Evolutionary conservation across 768 basidiomycete genomes (phyloP).

Genomic region (Boletus barrowsii): DNA sequence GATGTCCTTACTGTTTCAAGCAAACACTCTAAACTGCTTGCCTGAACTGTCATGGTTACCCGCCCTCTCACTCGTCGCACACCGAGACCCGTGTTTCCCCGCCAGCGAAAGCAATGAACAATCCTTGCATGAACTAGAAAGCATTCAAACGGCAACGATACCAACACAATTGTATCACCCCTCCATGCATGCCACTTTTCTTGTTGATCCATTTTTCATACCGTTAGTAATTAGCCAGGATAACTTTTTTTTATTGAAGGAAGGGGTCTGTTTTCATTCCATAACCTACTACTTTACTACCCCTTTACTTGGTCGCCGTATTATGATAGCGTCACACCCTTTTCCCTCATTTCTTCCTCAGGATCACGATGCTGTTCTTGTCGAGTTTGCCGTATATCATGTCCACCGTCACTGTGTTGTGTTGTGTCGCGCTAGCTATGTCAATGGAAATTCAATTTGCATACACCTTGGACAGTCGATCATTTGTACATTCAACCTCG

Average conservation of each 20-base stretch:
- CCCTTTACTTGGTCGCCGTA: constrained; percentile 8
- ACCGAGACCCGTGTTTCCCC: constrained; percentile 5
- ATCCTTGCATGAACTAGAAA: constrained; percentile 28
- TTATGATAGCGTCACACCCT: background rate
- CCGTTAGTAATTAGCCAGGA: background rate
- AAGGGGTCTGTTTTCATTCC: background rate
- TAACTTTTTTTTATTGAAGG: background rate
- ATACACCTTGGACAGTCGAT: too few relatives aligned
- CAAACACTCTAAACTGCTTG: background rate
- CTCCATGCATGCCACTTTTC: constrained; percentile 13
- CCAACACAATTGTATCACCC: constrained; percentile 25
- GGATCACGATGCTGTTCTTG: constrained; percentile 11
- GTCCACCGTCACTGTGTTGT: constrained; percentile 25
- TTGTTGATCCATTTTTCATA: constrained; percentile 3
- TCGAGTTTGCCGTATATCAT: constrained; percentile 16
- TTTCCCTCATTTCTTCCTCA: background rate
- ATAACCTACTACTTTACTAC: constrained; percentile 14
- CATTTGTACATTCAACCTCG: background rate
- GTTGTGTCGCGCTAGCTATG: constrained; percentile 26
- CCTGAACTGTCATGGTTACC: background rate
- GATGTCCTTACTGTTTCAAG: background rate
- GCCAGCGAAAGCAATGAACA: constrained; percentile 14
- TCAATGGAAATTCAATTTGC: constrained; percentile 11
- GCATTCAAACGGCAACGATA: constrained; percentile 27
- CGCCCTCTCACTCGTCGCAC: background rate